A percentile compares a stretch with the other conserved stretches of the same genome.
phyloP scores from a whole-genome alignment of 2,329 filamentous ascomycete species.

The Didymella pinodella region DNA sequence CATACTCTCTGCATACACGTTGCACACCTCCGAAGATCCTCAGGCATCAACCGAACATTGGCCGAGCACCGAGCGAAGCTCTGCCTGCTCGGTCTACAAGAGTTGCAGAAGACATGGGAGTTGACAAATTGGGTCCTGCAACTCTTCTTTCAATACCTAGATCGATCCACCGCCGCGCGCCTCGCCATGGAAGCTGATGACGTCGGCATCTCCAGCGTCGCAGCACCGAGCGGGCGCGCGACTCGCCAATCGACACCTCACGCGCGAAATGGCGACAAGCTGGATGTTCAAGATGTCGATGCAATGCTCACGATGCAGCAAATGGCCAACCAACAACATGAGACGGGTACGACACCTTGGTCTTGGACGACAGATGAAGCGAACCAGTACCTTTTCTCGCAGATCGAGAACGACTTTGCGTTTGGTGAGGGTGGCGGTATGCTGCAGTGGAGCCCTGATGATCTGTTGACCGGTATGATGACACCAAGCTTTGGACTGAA shows the following conservation, averaged over 20 bases:
- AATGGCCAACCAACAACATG: constrained; percentile 6
- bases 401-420: constrained; percentile 44
- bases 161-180: constrained; percentile 55
- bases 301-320: constrained; percentile 17
- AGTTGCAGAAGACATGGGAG: constrained; percentile 60
- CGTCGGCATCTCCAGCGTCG: constrained; percentile 25
- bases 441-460: constrained; percentile 33
- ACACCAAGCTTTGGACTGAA: constrained; percentile 29
- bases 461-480: constrained; percentile 21
- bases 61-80: constrained; percentile 60
- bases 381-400: constrained; percentile 42
- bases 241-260: constrained; percentile 15
- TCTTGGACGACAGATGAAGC: constrained; percentile 42
- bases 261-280: constrained; percentile 1
- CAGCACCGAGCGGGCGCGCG: constrained; percentile 19
- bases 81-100: constrained; percentile 57
- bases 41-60: constrained; percentile 53
- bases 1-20: constrained; percentile 60
- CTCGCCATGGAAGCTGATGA: constrained; percentile 45
- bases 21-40: constrained; percentile 52
- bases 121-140: constrained; percentile 60
- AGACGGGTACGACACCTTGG: constrained; percentile 33
- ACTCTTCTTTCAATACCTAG: constrained; percentile 59
- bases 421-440: constrained; percentile 41
- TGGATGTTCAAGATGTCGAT: constrained; percentile 14